Conservation (phyloP, 768 basidiomycete genomes). For the Cubamyces lactineus region DNA sequence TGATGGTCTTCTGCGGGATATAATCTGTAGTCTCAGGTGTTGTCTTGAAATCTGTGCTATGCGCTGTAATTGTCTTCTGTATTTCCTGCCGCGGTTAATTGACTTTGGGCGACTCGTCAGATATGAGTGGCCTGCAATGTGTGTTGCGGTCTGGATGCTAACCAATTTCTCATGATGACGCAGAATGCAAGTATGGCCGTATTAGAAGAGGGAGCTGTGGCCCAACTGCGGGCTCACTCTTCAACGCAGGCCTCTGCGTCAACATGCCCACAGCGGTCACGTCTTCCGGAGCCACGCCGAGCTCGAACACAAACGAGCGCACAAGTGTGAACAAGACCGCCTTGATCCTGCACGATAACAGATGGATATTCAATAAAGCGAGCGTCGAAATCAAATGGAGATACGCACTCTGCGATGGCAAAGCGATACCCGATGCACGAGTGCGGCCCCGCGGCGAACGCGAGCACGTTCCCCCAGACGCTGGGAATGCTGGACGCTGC, state of each 20-base stretch:
- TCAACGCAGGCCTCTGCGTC: conserved; percentile 30
- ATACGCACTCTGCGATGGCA: conserved; percentile 51
- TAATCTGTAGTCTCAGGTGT: too few relatives aligned
- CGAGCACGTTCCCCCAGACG: conserved; percentile 56
- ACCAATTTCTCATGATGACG: too few relatives aligned
- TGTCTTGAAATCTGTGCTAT: too few relatives aligned
- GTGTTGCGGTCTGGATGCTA: too few relatives aligned
- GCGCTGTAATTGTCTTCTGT: too few relatives aligned
- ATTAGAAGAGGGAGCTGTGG: conserved; percentile 31
- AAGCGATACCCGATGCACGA: conserved; percentile 68
- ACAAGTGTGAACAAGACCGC: conserved; percentile 37
- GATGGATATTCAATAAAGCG: too few relatives aligned
- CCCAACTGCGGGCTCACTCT: conserved; percentile 19
- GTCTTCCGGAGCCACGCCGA: conserved; percentile 30
- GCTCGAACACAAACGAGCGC: conserved; percentile 35
- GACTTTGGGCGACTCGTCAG: too few relatives aligned
- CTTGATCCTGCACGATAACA: conserved; percentile 29
- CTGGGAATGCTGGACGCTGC: conserved; percentile 51
- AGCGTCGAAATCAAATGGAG: too few relatives aligned
- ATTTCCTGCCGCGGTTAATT: too few relatives aligned
- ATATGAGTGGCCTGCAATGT: too few relatives aligned
- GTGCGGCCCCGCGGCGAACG: conserved; percentile 61
- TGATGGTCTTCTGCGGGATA: too few relatives aligned
- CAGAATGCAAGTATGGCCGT: not conserved
- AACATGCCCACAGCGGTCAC: conserved; percentile 25